These are phyloP conservation scores for Coemansia sp. DNA, from an alignment of 192 early-diverging fungal genomes.

Conservation along the genomic window DNA sequence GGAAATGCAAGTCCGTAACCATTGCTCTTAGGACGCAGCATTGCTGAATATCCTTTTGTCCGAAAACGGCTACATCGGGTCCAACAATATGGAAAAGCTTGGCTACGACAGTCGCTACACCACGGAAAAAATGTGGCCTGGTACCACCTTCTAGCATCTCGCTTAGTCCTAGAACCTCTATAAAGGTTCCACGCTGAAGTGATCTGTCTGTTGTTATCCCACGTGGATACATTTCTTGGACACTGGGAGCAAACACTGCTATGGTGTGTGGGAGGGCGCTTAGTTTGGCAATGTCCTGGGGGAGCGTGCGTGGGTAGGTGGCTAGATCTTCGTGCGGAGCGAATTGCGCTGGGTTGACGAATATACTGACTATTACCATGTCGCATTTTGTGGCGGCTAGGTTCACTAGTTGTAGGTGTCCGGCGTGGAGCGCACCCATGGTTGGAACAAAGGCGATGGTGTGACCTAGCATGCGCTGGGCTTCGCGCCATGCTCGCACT, in stretches of 20 bases:
- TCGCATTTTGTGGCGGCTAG: slow-evolving; percentile 66
- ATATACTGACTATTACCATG: slow-evolving; percentile 81
- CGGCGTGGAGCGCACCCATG: slow-evolving; percentile 97
- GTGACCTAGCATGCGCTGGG: slow-evolving; percentile 55
- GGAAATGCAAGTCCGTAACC: slow-evolving; percentile 86
- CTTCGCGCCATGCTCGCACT: slow-evolving; percentile 71
- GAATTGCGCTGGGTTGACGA: slow-evolving; percentile 99
- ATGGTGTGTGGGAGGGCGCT: background rate
- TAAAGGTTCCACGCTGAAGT: slow-evolving; percentile 88
- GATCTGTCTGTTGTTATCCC: slow-evolving; percentile 83
- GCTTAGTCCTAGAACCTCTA: slow-evolving; percentile 85
- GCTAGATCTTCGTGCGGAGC: slow-evolving; percentile 93
- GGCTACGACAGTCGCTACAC: slow-evolving; percentile 92
- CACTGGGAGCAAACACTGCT: slow-evolving; percentile 66
- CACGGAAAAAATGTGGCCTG: slow-evolving; percentile 95
- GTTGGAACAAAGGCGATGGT: slow-evolving; percentile 94
- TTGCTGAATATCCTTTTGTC: slow-evolving; percentile 98
- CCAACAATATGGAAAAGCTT: slow-evolving; percentile 92
- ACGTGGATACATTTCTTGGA: slow-evolving; percentile 90
- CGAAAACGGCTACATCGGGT: slow-evolving; percentile 87
- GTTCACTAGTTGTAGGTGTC: slow-evolving; percentile 77
- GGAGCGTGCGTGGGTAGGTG: slow-evolving; percentile 87
- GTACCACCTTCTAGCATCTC: slow-evolving; percentile 93
- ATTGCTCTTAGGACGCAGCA: slow-evolving; percentile 77
- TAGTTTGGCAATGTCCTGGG: slow-evolving; percentile 74